Base-by-base conservation (phyloP, 192 early-diverging fungal species). In the Entomortierella beljakovae region DNA sequence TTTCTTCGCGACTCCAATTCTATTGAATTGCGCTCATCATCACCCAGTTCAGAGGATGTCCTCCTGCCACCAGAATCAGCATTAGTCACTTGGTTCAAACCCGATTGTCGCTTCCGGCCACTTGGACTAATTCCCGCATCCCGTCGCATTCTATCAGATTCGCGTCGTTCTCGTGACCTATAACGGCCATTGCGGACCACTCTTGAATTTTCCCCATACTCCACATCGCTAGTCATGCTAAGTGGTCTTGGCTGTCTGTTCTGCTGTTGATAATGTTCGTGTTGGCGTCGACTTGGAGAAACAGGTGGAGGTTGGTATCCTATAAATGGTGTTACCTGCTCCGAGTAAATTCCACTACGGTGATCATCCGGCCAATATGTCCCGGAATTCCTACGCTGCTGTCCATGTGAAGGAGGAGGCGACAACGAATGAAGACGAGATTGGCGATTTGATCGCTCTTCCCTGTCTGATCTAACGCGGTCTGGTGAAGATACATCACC, bases 401-500 rank as follows among this genome's bases (percentile, higher is more conserved):
- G 67, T 9, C 67, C 67, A 2, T 48, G 50, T 42, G 32, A 23
- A 1, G 75, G 66, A 16, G 75, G 61, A 7, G 75, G 67, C 35
- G 75, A 77, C 0, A 77, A 61, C 6, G 74, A 79, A 11, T 79
- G 66, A 9, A 60, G 29, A 3, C 67, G 66, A 5, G 56, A 31
- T 26, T 29, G 40, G 13, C 59, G 54, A 34, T 68, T n/a, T n/a
- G n/a, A n/a, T n/a, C n/a, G n/a, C n/a, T n/a, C 65, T 32, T 54
- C 64, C 2, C 42, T 29, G n/a, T 10, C 49, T 9, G 5, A 40
- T 32, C 56, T 68, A 22, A 35, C 46, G 3, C 40, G 42, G n/a
- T 20, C 46, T 6, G 55, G n/a, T 2, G 65, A 57, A 22, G 13
- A n/a, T 4, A 29, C 64, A 4, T 68, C 55, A 1, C 22, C 35